phyloP scores from a whole-genome alignment of 2,329 filamentous ascomycete genomes.

The Fusarium duplospermum region DNA sequence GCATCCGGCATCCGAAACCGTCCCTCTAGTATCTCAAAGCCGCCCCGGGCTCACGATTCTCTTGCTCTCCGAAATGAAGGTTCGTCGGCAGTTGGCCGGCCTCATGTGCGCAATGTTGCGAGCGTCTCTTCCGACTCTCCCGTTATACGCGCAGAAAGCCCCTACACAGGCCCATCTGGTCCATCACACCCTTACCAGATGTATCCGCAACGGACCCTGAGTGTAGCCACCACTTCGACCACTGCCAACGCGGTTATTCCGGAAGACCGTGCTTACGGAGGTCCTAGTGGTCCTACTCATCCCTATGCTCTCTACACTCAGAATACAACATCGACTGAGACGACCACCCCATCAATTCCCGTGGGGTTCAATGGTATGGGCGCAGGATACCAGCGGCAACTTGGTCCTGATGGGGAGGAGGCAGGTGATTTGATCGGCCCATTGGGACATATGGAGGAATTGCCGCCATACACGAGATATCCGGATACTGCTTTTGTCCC shows the following conservation, averaged over 20 bases:
- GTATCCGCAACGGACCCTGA: conserved; percentile 80
- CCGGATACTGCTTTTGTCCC: conserved; percentile 75
- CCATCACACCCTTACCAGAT: conserved; percentile 88
- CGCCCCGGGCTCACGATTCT: conserved; percentile 60
- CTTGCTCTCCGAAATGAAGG: conserved; percentile 66
- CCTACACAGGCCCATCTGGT: conserved; percentile 75
- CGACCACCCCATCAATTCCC: conserved; percentile 62
- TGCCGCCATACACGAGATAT: conserved; percentile 92
- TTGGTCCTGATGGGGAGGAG: conserved; percentile 87
- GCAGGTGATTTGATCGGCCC: conserved; percentile 87
- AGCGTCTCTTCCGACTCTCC: conserved; percentile 53
- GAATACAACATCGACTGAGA: conserved; percentile 69
- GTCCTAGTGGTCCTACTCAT: conserved; percentile 77
- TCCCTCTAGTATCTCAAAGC: conserved; percentile 68
- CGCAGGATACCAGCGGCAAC: conserved; percentile 75
- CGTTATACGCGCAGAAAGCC: conserved; percentile 64
- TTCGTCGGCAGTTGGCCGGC: conserved; percentile 18
- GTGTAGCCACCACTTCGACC: conserved; percentile 80
- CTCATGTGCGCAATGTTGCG: conserved; percentile 38
- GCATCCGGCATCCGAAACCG: conserved; percentile 47
- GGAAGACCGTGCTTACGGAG: conserved; percentile 62
- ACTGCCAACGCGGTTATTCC: conserved; percentile 57
- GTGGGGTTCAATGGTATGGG: conserved; percentile 80
- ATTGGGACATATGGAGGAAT: conserved; percentile 88
- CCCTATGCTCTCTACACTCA: conserved; percentile 91